Base-by-base conservation (phyloP, 2,329 filamentous ascomycete genomes). In the Chaetomium sp. region DNA sequence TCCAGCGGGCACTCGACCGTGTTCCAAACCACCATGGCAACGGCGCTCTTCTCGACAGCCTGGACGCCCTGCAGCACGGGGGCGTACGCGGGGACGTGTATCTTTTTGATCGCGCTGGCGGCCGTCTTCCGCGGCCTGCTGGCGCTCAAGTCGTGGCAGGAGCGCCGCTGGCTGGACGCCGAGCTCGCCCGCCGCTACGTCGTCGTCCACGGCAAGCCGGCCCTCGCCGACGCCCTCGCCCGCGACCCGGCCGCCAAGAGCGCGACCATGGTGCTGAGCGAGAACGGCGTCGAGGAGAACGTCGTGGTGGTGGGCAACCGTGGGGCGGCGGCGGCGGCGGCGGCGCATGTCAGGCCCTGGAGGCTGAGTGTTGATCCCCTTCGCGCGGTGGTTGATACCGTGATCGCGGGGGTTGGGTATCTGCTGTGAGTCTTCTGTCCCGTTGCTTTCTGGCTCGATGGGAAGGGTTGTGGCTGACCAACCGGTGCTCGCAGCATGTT, bases 11-110 rank as follows among this genome's bases (percentile, higher is more conserved):
- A 42, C 16, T 19, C 38, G 16, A 42, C 4, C 38, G 38, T 42
- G 16, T 42, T 42, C 38, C 38, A 42, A 71, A 71, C 70, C 62
- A 84, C 78, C 64, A 78, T 76, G 57, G 71, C 72, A 60, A 85
- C 83, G 4, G 75, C 84, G 0, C 80, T 87, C 65, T 87, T 80
- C 77, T 88, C 91, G 19, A 75, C 78, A 25, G 75, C 81, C 60
- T 98, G 93, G 92, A 90, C 90, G 2, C 94, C 94, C 5, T 78
- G 74, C 31, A 88, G 80, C 42, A 80, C 83, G 6, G 92, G 89
- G 71, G 80, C 84, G 65, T 98, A 97, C 77, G 92, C 92, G 1
- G 94, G 87, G 63, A 96, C 92, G 31, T 96, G 94, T 81, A 91
- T 97, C 76, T 97, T 97, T 79, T 84, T 97, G 65, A 88, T 97